Conservation (phyloP, 2,329 filamentous ascomycete genomes). For the Xylariaceae sp. region DNA sequence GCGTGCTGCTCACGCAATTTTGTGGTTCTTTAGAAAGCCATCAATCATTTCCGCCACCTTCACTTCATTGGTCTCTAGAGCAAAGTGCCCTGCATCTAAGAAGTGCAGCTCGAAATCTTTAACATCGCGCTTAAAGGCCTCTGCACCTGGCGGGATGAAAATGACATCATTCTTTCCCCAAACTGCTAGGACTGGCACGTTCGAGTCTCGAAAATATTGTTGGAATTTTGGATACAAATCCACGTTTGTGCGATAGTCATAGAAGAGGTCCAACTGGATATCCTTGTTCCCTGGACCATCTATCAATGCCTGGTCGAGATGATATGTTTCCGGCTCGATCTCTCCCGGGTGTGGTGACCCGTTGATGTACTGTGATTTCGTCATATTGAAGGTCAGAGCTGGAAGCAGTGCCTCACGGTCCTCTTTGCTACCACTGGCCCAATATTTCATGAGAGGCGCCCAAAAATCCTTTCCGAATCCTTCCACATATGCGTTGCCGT, state of each 20-base stretch:
- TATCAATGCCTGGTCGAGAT: constrained; percentile 59
- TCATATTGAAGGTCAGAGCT: constrained; percentile 47
- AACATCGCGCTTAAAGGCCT: constrained; percentile 59
- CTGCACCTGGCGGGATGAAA: constrained; percentile 57
- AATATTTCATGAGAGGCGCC: constrained; percentile 53
- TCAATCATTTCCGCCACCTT: too few relatives aligned
- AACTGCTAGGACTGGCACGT: constrained; percentile 60
- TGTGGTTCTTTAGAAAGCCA: too few relatives aligned
- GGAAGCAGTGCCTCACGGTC: constrained; percentile 46
- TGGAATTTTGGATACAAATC: constrained; percentile 61
- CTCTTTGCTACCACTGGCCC: constrained; percentile 45
- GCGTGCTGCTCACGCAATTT: too few relatives aligned
- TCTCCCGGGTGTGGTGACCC: constrained; percentile 44
- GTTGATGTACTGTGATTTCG: constrained; percentile 51
- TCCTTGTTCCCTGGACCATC: constrained; percentile 56
- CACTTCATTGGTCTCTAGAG: constrained; percentile 48
- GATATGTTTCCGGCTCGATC: constrained; percentile 53
- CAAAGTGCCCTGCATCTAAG: constrained; percentile 64
- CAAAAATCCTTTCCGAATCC: constrained; percentile 59
- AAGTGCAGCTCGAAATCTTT: constrained; percentile 53
- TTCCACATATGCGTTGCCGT: constrained; percentile 65
- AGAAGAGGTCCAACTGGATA: constrained; percentile 61
- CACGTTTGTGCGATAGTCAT: constrained; percentile 62
- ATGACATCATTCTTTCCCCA: constrained; percentile 65
- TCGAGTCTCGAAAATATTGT: constrained; percentile 55